These are phyloP conservation scores for Rhodamnia rubescens DNA, from an alignment of 345 rosid species.

Conservation along the genomic window DNA sequence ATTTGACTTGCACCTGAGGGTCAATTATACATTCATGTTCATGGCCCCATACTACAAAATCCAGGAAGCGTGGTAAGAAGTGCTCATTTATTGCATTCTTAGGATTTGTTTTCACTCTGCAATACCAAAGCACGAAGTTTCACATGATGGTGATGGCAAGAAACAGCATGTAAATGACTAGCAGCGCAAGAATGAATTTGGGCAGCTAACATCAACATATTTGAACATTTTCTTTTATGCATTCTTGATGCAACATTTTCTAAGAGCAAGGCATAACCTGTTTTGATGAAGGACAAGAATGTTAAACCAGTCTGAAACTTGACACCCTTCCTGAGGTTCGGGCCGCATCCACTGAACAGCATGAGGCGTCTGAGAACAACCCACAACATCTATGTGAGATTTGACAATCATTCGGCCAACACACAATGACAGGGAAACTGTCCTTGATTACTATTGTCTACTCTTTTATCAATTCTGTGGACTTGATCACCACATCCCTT, in stretches of 20 bases:
- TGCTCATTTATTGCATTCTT: constrained; percentile 98
- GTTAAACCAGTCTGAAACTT: constrained; percentile 91
- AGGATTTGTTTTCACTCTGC: constrained; percentile 91
- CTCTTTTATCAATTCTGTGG: not conserved
- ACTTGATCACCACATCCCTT: not conserved
- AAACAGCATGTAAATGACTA: not conserved
- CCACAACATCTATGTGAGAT: not conserved
- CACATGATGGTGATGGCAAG: not conserved
- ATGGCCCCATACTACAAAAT: constrained; percentile 96
- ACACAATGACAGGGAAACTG: not conserved
- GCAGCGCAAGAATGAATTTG: not conserved
- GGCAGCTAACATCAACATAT: not conserved
- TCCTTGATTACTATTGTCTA: not conserved
- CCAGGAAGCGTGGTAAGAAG: constrained; percentile 89
- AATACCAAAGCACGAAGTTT: not conserved
- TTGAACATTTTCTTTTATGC: not conserved
- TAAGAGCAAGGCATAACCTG: constrained; percentile 43
- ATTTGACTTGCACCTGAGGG: constrained; percentile 54
- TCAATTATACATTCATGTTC: constrained; percentile 96
- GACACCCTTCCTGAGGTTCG: constrained; percentile 81
- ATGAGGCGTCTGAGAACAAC: constrained; percentile 72
- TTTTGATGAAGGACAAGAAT: constrained; percentile 97
- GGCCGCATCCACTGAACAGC: constrained; percentile 99
- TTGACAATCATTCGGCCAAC: not conserved
- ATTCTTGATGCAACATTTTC: not conserved